A percentile compares a stretch with the other conserved stretches of the same genome.
Conservation (phyloP, 176 grass and related monocot species). For the Eragrostis nindensis region DNA sequence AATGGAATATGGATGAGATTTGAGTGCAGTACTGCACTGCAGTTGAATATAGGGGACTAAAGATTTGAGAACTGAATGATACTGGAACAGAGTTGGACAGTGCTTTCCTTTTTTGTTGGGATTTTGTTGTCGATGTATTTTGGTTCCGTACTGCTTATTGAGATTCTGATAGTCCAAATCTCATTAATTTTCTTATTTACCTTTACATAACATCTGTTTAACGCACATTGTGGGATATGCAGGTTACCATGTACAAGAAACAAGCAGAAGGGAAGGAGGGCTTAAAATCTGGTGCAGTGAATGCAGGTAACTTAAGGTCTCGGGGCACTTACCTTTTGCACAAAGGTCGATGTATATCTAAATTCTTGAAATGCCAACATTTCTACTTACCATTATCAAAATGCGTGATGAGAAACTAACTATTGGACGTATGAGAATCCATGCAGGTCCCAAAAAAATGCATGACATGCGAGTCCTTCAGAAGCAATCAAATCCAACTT, state of each 20-base stretch:
- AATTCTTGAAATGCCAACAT: constrained; percentile 18
- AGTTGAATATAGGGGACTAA: neutral
- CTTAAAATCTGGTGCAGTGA: constrained; percentile 32
- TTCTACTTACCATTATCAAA: constrained; percentile 54
- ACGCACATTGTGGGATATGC: constrained; percentile 32
- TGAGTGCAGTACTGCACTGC: neutral
- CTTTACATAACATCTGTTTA: constrained; percentile 5
- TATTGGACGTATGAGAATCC: constrained; percentile 16
- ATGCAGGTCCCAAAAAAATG: constrained; percentile 39
- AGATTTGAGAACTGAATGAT: neutral
- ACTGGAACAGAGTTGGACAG: constrained; percentile 11
- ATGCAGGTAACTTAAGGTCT: constrained; percentile 47
- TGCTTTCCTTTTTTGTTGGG: neutral
- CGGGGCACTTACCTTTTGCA: constrained; percentile 4
- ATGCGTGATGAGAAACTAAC: constrained; percentile 41
- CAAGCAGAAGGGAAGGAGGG: constrained; percentile 44
- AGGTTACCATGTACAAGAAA: constrained; percentile 55
- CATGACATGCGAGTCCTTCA: constrained; percentile 34
- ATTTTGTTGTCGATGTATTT: constrained; percentile 2
- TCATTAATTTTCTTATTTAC: constrained; percentile 17
- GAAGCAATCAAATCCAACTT: constrained; percentile 45
- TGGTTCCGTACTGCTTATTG: constrained; percentile 4
- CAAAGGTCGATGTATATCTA: constrained; percentile 16
- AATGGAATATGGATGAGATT: neutral
- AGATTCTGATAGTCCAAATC: constrained; percentile 1